Evolutionary conservation across 2,329 filamentous ascomycete species (phyloP).

Genomic region (Botrytis cinerea): DNA sequence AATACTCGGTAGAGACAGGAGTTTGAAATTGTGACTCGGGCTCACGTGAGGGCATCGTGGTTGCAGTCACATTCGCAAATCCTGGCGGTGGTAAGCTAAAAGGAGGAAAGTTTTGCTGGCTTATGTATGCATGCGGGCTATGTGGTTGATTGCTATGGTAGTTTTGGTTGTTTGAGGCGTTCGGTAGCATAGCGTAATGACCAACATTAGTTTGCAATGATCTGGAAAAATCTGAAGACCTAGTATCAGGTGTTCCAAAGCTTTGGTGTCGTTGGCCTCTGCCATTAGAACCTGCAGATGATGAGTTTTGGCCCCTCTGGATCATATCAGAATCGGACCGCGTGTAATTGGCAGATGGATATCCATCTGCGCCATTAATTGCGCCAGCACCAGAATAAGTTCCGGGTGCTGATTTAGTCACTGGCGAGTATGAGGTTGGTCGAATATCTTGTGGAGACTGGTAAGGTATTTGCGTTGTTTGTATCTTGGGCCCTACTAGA

Average conservation of each 20-base stretch:
- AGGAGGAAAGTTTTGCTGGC: constrained; percentile 61
- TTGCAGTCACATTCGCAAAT: constrained; percentile 48
- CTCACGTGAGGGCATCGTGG: constrained; percentile 40
- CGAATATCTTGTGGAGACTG: constrained; percentile 40
- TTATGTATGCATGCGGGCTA: constrained; percentile 54
- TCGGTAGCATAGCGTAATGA: constrained; percentile 55
- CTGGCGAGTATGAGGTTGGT: constrained; percentile 38
- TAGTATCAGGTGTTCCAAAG: constrained; percentile 39
- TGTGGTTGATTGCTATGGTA: constrained; percentile 46
- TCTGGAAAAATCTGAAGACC: constrained; percentile 46
- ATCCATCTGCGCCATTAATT: constrained; percentile 36
- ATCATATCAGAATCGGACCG: constrained; percentile 41
- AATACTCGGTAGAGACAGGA: constrained; percentile 38
- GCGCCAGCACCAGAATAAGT: constrained; percentile 36
- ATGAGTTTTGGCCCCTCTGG: constrained; percentile 31
- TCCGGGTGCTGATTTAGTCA: constrained; percentile 36
- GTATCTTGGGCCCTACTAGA: constrained; percentile 34
- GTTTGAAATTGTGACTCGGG: constrained; percentile 38
- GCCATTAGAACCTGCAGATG: constrained; percentile 27
- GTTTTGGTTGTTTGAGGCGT: constrained; percentile 52
- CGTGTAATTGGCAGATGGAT: constrained; percentile 35
- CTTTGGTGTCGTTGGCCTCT: constrained; percentile 38
- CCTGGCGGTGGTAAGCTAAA: constrained; percentile 65
- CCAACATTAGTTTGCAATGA: constrained; percentile 52
- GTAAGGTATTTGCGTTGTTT: constrained; percentile 38